These are phyloP conservation scores for Firmiana major DNA, from an alignment of 345 rosid species.

Conservation along the genomic window DNA sequence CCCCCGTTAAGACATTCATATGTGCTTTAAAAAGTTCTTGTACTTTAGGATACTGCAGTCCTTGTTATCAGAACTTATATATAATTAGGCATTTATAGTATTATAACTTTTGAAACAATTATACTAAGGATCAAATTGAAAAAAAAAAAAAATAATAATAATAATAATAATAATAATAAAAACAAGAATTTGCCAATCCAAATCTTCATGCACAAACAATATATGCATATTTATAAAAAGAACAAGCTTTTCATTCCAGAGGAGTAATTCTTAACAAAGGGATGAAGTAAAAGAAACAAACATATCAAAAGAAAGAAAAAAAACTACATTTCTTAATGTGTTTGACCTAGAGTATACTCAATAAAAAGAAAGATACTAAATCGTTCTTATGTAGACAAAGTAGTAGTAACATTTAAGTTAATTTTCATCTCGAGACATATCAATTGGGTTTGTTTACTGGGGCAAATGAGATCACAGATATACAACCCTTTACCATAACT, in stretches of 20 bases:
- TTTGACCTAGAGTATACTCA: not conserved
- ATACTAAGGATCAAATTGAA: not conserved
- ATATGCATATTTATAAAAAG: not conserved
- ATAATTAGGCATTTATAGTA: not conserved
- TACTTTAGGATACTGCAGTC: not conserved
- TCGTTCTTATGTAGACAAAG: not conserved
- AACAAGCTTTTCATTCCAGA: not conserved
- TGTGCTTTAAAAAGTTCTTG: constrained; percentile 7
- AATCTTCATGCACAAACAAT: not conserved
- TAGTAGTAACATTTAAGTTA: not conserved
- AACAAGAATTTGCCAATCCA: not conserved
- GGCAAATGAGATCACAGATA: not conserved
- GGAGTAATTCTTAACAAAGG: not conserved
- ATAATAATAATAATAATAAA: not conserved
- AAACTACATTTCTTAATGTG: not conserved
- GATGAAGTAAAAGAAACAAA: not conserved
- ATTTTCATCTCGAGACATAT: not conserved
- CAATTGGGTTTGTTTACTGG: not conserved
- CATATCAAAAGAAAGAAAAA: not conserved
- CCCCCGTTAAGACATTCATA: constrained; percentile 21
- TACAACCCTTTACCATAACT: not conserved
- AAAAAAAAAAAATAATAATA: no score
- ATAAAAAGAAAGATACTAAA: not conserved
- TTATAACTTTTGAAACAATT: not conserved
- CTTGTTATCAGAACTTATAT: constrained; percentile 4